These are phyloP conservation scores for Niveomyces coronatus DNA, from an alignment of 2,329 filamentous ascomycete species.

Conservation along the genomic window DNA sequence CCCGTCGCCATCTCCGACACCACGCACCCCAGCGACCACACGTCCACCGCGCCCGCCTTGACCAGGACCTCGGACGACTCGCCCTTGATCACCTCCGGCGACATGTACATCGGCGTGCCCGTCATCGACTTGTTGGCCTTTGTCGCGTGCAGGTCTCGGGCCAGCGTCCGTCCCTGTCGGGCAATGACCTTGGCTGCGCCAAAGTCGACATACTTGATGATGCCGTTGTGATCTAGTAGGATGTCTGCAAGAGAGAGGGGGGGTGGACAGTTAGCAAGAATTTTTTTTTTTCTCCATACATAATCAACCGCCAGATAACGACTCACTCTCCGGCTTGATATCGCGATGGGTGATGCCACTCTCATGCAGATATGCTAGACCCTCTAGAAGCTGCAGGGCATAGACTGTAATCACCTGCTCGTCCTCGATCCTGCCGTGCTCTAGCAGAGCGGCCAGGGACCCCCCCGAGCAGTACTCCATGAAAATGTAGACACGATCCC, in stretches of 20 bases:
- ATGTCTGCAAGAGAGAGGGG: slow-evolving; percentile 58
- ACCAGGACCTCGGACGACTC: slow-evolving; percentile 65
- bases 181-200: slow-evolving; percentile 96
- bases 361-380: slow-evolving; percentile 86
- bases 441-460: slow-evolving; percentile 77
- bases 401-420: slow-evolving; percentile 98
- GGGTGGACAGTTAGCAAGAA: too few species aligned
- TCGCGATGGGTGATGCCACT: slow-evolving; percentile 89
- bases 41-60: slow-evolving; percentile 78
- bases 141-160: slow-evolving; percentile 46
- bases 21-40: slow-evolving; percentile 95
- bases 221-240: slow-evolving; percentile 89
- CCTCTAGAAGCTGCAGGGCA: slow-evolving; percentile 85
- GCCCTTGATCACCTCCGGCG: slow-evolving; percentile 93
- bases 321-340: slow-evolving; percentile 92
- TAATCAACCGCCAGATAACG: too few species aligned
- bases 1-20: slow-evolving; percentile 97
- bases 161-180: slow-evolving; percentile 79
- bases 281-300: too few species aligned
- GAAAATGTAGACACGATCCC: slow-evolving; percentile 99
- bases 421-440: slow-evolving; percentile 95
- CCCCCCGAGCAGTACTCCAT: slow-evolving; percentile 99
- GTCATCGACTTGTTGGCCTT: slow-evolving; percentile 85
- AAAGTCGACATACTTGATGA: slow-evolving; percentile 99
- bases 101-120: slow-evolving; percentile 99